Evolutionary conservation across 768 basidiomycete species (phyloP), one percentile per base, ranked within the genome.

Genomic region (Tricholomella constricta): DNA sequence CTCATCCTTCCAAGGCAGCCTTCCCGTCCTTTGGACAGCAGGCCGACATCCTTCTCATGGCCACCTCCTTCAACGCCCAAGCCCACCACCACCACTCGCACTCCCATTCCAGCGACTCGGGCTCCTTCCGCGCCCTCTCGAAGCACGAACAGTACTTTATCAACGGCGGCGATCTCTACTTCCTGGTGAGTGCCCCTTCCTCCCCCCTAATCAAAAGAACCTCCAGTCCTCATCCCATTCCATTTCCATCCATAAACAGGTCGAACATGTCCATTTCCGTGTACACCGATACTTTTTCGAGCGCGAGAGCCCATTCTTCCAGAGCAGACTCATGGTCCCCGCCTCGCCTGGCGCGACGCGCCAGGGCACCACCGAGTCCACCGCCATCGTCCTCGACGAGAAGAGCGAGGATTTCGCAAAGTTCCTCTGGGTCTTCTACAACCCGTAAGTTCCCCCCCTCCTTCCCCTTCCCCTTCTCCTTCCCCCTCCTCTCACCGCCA

Each of bases 401-500:
- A 63, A 59, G 1, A 62, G 69, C 0, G 64, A 61, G 4, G 76
- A 78, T 9, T 77, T 81, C 48, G 72, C 74, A 6, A 69, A 69
- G 2, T 73, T 86, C 0, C 60, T 84, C 0, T 83, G 81, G 82
- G 75, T 85, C 0, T 81, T 82, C 57, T 84, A 81, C 19, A 81
- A 82, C 38, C 71, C 71, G 79, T 81, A 57, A 55, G 73, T 71
- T 2, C 14, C n/a, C n/a, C 14, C n/a, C n/a, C 3, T 26, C 17
- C 23, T 11, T 8, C 26, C 10, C 15, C 42, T 6, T 17, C 14
- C 2, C n/a, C 6, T 9, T 25, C 14, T 12, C n/a, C 15, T 26
- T 22, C 17, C 20, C 20, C 38, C n/a, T 17, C 38, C 5, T 17
- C 14, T 5, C 5, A 7, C 42, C 2, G 17, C 2, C 8, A 15